Evolutionary conservation across 768 basidiomycete genomes (phyloP).

Genomic region (Lanmaoa pseudosensibilis): DNA sequence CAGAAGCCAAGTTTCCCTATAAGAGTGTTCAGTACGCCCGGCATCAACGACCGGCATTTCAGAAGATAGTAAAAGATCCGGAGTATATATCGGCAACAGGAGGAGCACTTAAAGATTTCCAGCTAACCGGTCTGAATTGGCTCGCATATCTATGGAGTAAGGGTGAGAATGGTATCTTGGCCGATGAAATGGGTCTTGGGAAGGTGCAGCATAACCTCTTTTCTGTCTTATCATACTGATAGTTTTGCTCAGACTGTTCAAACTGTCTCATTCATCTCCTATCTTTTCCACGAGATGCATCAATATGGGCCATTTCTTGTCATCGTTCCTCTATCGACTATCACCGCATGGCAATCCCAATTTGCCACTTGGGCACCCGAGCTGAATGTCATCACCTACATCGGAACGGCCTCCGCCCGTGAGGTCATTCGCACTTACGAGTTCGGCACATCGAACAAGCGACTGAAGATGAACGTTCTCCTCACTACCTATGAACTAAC

Average conservation of each 20-base stretch:
- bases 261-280: constrained; percentile 92
- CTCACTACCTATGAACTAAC: constrained; percentile 97
- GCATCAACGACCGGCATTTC: constrained; percentile 72
- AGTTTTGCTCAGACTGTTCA: constrained; percentile 72
- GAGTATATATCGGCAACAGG: constrained; percentile 78
- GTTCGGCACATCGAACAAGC: constrained; percentile 86
- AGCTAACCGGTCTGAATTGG: constrained; percentile 98
- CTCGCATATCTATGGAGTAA: constrained; percentile 95
- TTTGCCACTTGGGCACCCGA: constrained; percentile 95
- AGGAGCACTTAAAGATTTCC: constrained; percentile 94
- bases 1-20: constrained; percentile 79
- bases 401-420: constrained; percentile 83
- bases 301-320: constrained; percentile 98
- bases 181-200: constrained; percentile 99
- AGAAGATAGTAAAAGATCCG: constrained; percentile 85
- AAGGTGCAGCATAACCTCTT: constrained; percentile 53
- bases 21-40: constrained; percentile 72
- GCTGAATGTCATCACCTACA: constrained; percentile 95
- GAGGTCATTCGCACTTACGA: constrained; percentile 91
- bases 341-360: constrained; percentile 97
- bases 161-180: constrained; percentile 94
- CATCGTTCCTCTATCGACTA: constrained; percentile 96
- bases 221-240: constrained; percentile 13
- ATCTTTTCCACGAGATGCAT: constrained; percentile 86
- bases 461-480: constrained; percentile 94